A percentile compares a stretch with the other conserved stretches of the same genome.
phyloP scores from a whole-genome alignment of 495 filamentous ascomycete genomes.

The Thermothielavioides terrestris region DNA sequence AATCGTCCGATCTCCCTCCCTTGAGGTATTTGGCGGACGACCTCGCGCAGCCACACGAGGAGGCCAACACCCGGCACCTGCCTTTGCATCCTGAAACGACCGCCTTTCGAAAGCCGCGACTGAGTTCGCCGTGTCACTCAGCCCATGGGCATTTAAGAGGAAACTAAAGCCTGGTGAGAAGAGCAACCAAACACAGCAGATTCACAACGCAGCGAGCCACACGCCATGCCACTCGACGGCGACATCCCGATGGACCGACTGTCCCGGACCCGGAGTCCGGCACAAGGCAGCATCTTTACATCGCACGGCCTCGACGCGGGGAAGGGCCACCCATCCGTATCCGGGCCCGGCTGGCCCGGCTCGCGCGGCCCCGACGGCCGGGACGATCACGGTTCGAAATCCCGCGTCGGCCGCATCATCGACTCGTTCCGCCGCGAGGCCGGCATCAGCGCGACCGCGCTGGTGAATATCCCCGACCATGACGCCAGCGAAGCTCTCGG shows the following conservation, averaged over 20 bases:
- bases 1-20: too few relatives aligned
- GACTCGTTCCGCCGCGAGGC: conserved; percentile 26
- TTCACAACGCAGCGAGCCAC: background rate
- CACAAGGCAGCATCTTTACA: conserved; percentile 16
- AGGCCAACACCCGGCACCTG: too few relatives aligned
- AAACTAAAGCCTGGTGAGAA: too few relatives aligned
- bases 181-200: background rate
- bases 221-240: conserved; percentile 12
- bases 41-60: too few relatives aligned
- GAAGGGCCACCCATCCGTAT: background rate
- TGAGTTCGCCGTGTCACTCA: too few relatives aligned
- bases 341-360: background rate
- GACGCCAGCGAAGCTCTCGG: background rate
- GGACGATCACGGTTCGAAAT: conserved; percentile 10
- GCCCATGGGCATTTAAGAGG: too few relatives aligned
- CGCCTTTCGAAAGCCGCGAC: too few relatives aligned
- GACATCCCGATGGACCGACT: conserved; percentile 24
- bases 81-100: too few relatives aligned
- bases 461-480: too few relatives aligned
- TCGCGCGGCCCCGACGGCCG: background rate
- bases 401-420: conserved; percentile 15
- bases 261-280: conserved; percentile 11
- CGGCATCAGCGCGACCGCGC: background rate
- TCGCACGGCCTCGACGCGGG: too few relatives aligned
- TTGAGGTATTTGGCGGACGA: too few relatives aligned